Percentiles rank a stretch among this genome's conserved stretches.
Conservation (phyloP, 805 yeast species). For the Yamadazyma takamatsuzukensis region DNA sequence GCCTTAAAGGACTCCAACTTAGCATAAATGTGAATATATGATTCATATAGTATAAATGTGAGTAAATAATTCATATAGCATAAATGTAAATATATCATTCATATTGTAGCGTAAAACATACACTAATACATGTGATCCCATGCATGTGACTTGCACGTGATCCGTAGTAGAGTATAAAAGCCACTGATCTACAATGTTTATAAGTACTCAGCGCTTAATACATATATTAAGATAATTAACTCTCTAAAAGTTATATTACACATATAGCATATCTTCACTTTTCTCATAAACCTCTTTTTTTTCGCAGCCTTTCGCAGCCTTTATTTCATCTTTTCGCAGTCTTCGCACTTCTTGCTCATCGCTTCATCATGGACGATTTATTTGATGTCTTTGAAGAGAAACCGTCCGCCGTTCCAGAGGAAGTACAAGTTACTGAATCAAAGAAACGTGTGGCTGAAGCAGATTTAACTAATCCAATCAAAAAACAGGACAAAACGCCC, state of each 20-base stretch:
- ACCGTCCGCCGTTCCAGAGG: constrained; percentile 34
- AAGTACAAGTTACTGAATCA: constrained; percentile 17
- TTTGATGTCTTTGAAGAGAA: constrained; percentile 62
- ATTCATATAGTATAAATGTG: no score
- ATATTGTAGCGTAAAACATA: no score
- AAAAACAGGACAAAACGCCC: constrained; percentile 10
- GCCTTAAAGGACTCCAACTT: constrained; percentile 39
- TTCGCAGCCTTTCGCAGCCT: no score
- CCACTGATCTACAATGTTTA: no score
- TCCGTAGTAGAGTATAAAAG: no score
- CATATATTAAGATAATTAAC: no score
- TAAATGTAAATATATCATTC: no score
- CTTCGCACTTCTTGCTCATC: neutral
- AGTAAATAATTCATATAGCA: no score
- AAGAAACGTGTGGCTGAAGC: constrained; percentile 12
- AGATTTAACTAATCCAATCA: constrained; percentile 1
- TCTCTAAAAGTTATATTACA: no score
- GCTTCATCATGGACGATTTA: constrained; percentile 40
- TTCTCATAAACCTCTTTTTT: neutral
- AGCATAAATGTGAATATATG: constrained; percentile 3
- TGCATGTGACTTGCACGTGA: no score
- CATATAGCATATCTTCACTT: neutral
- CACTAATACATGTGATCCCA: no score
- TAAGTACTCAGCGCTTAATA: no score
- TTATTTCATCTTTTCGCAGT: neutral